Evolutionary conservation across 2,329 filamentous ascomycete genomes (phyloP), one percentile per base, ranked within the genome.

Genomic region (Akanthomyces dipterigenus): DNA sequence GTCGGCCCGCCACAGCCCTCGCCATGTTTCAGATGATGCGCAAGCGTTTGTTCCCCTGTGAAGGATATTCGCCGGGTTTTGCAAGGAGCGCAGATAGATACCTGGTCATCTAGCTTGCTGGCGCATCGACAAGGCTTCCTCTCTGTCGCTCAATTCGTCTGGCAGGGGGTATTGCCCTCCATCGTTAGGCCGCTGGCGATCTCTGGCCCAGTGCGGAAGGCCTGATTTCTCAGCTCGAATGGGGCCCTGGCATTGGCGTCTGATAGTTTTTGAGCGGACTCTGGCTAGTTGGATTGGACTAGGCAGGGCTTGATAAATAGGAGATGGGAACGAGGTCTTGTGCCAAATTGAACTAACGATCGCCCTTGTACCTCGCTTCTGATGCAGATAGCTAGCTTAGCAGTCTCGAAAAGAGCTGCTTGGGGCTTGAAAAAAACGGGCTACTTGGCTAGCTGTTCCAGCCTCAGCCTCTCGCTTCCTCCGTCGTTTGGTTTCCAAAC

Each of bases 211-310:
- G 24, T 51, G 26, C 22, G 45, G 36, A 49, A 58, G 45, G 56
- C 36, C 56, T 51, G 46, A 26, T 40, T 45, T 31, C 46, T 58
- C 55, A 59, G 56, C 56, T 51, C 46, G 38, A 18, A 59, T n/a
- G 46, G 56, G 36, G 36, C 34, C 3, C 26, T 16, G 18, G 20
- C 34, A 45, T 43, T 8, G 38, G 40, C 40, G 40, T 56, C 54
- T 43, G 40, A 36, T 11, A 9, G 12, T 8, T 38, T 45, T 55
- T n/a, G n/a, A n/a, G 40, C 54, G 40, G 40, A 12, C 42, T n/a
- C 34, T 38, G 36, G 31, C 36, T 16, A 38, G 36, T 38, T 38
- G 14, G 36, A 38, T 16, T 38, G 14, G 31, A 31, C 31, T 31
- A 9, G 9, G 36, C 36, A 38, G 11, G 5, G 36, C n/a, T n/a